A percentile compares a stretch with the other conserved stretches of the same genome.
Evolutionary conservation across 139 green algal genomes (phyloP).

Genomic region (Chlamydomonas applanata): DNA sequence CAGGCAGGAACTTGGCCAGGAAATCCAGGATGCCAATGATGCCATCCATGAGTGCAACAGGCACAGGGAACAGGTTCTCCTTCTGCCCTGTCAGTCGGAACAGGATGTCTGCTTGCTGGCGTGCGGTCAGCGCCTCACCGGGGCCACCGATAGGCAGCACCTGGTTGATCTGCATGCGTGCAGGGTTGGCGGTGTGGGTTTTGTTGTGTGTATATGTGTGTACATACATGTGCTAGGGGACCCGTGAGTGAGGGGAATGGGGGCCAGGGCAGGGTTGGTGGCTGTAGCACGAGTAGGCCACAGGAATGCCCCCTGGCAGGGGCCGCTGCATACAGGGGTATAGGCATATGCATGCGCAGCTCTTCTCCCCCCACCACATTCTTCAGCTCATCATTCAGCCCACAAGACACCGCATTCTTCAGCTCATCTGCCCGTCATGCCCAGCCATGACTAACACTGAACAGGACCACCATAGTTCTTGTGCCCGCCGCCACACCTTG

Average conservation of each 20-base stretch:
- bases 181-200: slow-evolving; percentile 14
- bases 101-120: slow-evolving; percentile 90
- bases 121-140: slow-evolving; percentile 79
- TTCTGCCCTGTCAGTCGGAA: slow-evolving; percentile 84
- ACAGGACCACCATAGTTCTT: too few relatives aligned
- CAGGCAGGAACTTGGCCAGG: slow-evolving; percentile 81
- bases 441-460: too few relatives aligned
- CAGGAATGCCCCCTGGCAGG: too few relatives aligned
- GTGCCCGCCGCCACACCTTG: slow-evolving; percentile 17
- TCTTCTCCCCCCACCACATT: too few relatives aligned
- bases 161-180: slow-evolving; percentile 37
- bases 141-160: slow-evolving; percentile 96
- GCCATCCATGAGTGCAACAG: slow-evolving; percentile 94
- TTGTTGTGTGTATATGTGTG: too few relatives aligned
- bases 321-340: too few relatives aligned
- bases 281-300: too few relatives aligned
- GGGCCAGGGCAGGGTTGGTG: not conserved
- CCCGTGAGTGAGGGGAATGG: not conserved
- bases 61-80: slow-evolving; percentile 87
- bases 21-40: slow-evolving; percentile 90
- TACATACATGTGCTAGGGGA: not conserved
- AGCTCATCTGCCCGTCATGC: too few relatives aligned
- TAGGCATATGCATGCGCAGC: too few relatives aligned
- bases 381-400: too few relatives aligned
- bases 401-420: too few relatives aligned